These are phyloP conservation scores for Suhomyces wounanorum DNA, from an alignment of 1,139 yeast genomes.

Conservation along the genomic window DNA sequence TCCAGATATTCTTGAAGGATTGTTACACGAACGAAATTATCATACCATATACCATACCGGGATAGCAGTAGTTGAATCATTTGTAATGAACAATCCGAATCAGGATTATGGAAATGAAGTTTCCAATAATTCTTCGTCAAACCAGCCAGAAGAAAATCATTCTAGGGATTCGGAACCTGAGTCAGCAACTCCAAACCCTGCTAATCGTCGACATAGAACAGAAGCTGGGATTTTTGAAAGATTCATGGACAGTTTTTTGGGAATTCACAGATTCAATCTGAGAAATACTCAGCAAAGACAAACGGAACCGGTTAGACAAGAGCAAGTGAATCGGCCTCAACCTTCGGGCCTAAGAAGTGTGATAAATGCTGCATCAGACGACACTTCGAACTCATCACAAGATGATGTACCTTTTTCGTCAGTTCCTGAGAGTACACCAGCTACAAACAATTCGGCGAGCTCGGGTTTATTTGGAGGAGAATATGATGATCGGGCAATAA, in stretches of 20 bases:
- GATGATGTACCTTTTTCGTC: not conserved
- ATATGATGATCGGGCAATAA: slow-evolving; percentile 29
- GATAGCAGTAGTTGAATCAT: not conserved
- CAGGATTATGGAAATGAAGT: not conserved
- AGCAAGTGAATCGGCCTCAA: not conserved
- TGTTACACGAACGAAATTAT: no score
- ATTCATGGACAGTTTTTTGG: slow-evolving; percentile 20
- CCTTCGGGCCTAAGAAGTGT: slow-evolving; percentile 3
- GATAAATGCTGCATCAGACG: slow-evolving; percentile 3
- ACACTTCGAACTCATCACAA: not conserved
- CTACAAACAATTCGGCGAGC: not conserved
- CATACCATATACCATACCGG: not conserved
- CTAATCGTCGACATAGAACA: slow-evolving; percentile 9
- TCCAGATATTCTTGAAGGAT: not conserved
- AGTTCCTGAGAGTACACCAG: slow-evolving; percentile 1
- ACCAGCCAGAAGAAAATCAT: not conserved
- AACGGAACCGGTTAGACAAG: not conserved
- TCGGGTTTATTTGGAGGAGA: slow-evolving; percentile 4
- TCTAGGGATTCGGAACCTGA: not conserved
- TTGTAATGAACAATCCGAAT: not conserved
- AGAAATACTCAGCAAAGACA: not conserved
- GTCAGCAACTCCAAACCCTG: not conserved
- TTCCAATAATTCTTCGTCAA: not conserved
- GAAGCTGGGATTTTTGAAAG: slow-evolving; percentile 19
- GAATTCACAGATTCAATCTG: slow-evolving; percentile 10